A percentile compares a stretch with the other conserved stretches of the same genome.
These are phyloP conservation scores for Seiridium unicorne DNA, from an alignment of 2,329 filamentous ascomycete genomes.

Conservation along the genomic window DNA sequence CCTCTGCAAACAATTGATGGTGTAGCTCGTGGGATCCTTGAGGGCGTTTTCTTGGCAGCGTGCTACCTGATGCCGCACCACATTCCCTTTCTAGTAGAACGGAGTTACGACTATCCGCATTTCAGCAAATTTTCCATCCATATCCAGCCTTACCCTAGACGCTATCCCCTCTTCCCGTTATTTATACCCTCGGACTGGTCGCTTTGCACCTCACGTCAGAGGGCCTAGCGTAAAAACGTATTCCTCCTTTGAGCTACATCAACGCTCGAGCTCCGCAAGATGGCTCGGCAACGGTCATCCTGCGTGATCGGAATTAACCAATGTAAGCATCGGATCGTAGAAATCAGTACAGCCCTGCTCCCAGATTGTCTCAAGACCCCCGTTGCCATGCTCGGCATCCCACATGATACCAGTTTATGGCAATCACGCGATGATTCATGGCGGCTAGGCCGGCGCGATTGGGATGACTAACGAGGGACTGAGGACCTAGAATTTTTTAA, in stretches of 20 bases:
- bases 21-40: neutral
- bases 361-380: neutral
- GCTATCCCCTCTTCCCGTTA: neutral
- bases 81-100: conserved; percentile 6
- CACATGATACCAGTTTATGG: conserved; percentile 6
- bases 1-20: neutral
- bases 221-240: neutral
- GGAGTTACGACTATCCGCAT: conserved; percentile 4
- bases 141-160: neutral
- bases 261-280: neutral
- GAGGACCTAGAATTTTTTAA: neutral
- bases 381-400: conserved; percentile 11
- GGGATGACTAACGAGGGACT: neutral
- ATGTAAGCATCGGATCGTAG: too few species aligned
- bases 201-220: neutral
- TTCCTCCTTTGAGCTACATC: neutral
- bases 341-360: neutral
- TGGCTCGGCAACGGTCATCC: too few species aligned
- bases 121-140: conserved; percentile 1
- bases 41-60: neutral
- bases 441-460: neutral
- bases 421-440: neutral
- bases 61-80: neutral
- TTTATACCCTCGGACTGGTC: neutral
- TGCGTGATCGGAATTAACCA: too few species aligned